Percentiles rank a stretch among this genome's conserved stretches.
Conservation (phyloP, 257 asterid genomes). For the Penstemon newberryi region DNA sequence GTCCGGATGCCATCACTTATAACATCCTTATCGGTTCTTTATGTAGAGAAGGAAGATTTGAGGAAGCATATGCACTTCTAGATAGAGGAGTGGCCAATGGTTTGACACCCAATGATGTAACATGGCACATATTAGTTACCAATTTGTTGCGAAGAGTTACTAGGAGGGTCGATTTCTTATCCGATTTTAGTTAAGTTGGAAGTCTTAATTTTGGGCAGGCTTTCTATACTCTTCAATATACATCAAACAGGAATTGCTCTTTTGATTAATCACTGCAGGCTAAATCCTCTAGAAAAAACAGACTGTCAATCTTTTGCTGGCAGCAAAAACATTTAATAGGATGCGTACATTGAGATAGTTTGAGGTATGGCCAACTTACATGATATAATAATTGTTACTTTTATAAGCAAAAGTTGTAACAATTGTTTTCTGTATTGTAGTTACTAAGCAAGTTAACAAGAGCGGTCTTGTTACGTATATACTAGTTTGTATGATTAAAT, state of each 20-base stretch:
- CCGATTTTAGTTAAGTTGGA: slow-evolving; percentile 22
- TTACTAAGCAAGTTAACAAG: too few relatives aligned
- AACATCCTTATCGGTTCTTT: slow-evolving; percentile 63
- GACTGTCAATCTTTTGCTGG: not conserved
- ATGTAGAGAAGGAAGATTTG: slow-evolving; percentile 58
- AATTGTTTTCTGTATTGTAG: too few relatives aligned
- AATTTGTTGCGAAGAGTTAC: slow-evolving; percentile 42
- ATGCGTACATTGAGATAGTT: not conserved
- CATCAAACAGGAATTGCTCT: slow-evolving; percentile 11
- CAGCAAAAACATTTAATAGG: not conserved
- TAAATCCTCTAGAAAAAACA: slow-evolving; percentile 1
- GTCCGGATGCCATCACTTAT: slow-evolving; percentile 67
- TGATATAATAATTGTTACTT: not conserved
- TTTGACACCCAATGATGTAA: slow-evolving; percentile 59
- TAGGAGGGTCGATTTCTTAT: slow-evolving; percentile 26
- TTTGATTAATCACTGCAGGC: not conserved
- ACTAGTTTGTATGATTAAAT: too few relatives aligned
- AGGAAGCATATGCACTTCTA: slow-evolving; percentile 59
- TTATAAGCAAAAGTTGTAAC: too few relatives aligned
- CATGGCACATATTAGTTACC: slow-evolving; percentile 68
- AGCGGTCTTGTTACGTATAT: too few relatives aligned
- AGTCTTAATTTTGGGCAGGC: slow-evolving; percentile 3
- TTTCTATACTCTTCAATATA: not conserved
- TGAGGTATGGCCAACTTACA: slow-evolving; percentile 5
- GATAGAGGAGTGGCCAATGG: slow-evolving; percentile 60